These are phyloP conservation scores for Paramarasmius palmivorus DNA, from an alignment of 1,284 basidiomycete species.

Conservation along the genomic window DNA sequence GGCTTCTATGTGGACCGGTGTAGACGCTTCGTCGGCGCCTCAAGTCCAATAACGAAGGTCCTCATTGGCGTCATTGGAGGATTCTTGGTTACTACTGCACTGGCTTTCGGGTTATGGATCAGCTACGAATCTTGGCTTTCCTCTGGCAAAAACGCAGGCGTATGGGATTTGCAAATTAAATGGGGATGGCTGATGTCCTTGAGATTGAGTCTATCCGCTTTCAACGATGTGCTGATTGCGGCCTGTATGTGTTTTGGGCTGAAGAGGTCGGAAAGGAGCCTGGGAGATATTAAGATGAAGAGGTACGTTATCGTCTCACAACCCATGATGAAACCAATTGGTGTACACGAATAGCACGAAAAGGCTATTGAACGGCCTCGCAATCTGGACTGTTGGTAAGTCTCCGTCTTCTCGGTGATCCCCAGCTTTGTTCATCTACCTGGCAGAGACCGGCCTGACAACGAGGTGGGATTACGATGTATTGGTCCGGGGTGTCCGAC, in stretches of 20 bases:
- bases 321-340: not conserved
- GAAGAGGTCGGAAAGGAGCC: too few relatives aligned
- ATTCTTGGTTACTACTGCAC: not conserved
- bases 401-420: not conserved
- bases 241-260: too few relatives aligned
- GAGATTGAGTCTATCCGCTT: too few relatives aligned
- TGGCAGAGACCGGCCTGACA: not conserved
- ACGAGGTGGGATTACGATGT: not conserved
- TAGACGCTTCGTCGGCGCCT: not conserved
- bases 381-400: not conserved
- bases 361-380: not conserved
- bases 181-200: too few relatives aligned
- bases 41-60: not conserved
- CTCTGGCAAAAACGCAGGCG: too few relatives aligned
- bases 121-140: too few relatives aligned
- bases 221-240: too few relatives aligned
- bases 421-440: not conserved
- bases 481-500: too few relatives aligned
- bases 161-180: too few relatives aligned
- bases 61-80: not conserved
- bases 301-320: not conserved
- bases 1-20: not conserved
- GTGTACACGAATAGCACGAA: not conserved
- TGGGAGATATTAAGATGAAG: not conserved
- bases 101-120: too few relatives aligned